A percentile compares a stretch with the other conserved stretches of the same genome.
Conservation (phyloP, 345 rosid species). For the Aquilaria malaccensis region DNA sequence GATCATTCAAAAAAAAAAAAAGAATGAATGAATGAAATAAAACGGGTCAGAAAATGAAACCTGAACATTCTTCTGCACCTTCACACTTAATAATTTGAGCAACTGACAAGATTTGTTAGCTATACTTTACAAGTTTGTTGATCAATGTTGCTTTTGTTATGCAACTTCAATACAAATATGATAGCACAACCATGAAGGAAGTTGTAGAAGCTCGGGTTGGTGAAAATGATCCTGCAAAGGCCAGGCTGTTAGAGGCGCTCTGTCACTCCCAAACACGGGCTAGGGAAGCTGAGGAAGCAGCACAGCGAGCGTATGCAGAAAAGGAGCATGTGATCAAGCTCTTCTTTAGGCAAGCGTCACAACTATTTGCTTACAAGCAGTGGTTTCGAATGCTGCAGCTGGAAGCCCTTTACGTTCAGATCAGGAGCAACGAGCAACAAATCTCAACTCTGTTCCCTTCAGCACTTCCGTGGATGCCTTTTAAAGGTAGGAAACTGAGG, state of each 20-base stretch:
- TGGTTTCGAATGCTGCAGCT: slow-evolving; percentile 86
- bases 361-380: slow-evolving; percentile 90
- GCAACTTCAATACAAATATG: slow-evolving; percentile 13
- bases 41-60: not conserved
- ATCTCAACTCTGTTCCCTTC: slow-evolving; percentile 38
- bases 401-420: slow-evolving; percentile 53
- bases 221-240: slow-evolving; percentile 51
- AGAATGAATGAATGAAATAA: not conserved
- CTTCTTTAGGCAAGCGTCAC: slow-evolving; percentile 87
- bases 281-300: slow-evolving; percentile 92
- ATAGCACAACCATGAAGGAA: slow-evolving; percentile 17
- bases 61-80: not conserved
- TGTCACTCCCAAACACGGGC: slow-evolving; percentile 95
- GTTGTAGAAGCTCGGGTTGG: slow-evolving; percentile 22
- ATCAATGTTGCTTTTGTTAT: slow-evolving; percentile 1
- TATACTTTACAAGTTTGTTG: slow-evolving; percentile 3
- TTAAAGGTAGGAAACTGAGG: slow-evolving; percentile 26
- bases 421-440: slow-evolving; percentile 50
- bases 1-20: not conserved
- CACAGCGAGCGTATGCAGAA: slow-evolving; percentile 70
- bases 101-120: not conserved
- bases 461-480: slow-evolving; percentile 48
- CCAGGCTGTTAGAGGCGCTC: slow-evolving; percentile 80
- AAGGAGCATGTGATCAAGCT: slow-evolving; percentile 76
- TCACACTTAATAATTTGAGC: not conserved